Conservation (phyloP, 192 early-diverging fungal genomes). For the Gorgonomyces haynaldii region DNA sequence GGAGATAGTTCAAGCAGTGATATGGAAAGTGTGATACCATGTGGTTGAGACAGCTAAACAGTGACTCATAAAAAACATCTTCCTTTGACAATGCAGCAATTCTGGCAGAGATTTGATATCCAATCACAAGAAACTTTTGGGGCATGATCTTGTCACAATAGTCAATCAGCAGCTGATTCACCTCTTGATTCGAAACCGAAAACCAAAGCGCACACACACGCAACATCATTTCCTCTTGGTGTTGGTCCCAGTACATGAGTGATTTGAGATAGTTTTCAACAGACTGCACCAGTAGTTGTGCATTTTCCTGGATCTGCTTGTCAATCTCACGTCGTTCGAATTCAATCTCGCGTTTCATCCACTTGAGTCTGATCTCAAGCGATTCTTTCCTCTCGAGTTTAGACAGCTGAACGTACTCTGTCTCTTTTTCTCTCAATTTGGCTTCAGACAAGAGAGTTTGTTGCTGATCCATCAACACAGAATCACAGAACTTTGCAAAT, state of each 20-base stretch:
- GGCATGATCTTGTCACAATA: too few species aligned
- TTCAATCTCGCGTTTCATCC: constrained; percentile 20
- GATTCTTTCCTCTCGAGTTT: constrained; percentile 19
- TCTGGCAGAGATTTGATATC: constrained; percentile 30
- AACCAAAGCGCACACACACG: too few species aligned
- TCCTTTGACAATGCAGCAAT: constrained; percentile 11
- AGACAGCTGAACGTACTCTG: constrained; percentile 18
- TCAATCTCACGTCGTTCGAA: constrained; percentile 24
- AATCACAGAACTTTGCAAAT: constrained; percentile 34
- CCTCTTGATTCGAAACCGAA: too few species aligned
- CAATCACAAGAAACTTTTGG: constrained; percentile 15
- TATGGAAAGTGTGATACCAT: constrained; percentile 30
- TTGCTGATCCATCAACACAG: too few species aligned
- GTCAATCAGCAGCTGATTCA: too few species aligned
- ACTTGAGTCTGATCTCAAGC: constrained; percentile 12
- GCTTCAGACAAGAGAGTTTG: too few species aligned
- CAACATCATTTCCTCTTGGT: too few species aligned
- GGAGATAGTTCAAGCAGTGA: constrained; percentile 31
- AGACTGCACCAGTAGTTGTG: too few species aligned
- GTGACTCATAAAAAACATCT: constrained; percentile 18
- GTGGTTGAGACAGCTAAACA: constrained; percentile 13
- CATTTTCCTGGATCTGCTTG: too few species aligned
- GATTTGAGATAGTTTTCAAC: too few species aligned
- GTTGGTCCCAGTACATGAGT: too few species aligned
- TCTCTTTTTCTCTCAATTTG: constrained; percentile 17